Conservation (phyloP, 768 basidiomycete species). For the Flagelloscypha sp. region DNA sequence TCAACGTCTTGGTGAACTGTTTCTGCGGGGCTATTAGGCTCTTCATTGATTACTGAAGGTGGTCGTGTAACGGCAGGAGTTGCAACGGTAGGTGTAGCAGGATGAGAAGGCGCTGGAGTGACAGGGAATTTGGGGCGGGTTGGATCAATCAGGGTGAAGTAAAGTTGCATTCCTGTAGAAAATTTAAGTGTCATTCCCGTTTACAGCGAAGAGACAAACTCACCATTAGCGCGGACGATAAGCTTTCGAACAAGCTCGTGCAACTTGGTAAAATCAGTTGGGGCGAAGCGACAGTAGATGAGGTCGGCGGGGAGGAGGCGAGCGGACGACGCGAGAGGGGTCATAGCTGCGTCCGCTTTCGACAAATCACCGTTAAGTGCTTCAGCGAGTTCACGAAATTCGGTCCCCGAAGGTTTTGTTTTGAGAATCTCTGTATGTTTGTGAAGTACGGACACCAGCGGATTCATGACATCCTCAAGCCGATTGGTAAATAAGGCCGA, state of each 20-base stretch:
- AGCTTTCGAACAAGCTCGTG: conserved; percentile 43
- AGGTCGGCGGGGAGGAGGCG: conserved; percentile 53
- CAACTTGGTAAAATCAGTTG: conserved; percentile 44
- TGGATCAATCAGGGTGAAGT: conserved; percentile 58
- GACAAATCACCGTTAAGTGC: conserved; percentile 25
- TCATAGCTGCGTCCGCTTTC: conserved; percentile 39
- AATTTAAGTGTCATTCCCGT: too few species aligned
- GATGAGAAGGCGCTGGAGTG: conserved; percentile 32
- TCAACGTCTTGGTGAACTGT: too few species aligned
- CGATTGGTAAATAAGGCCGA: conserved; percentile 49
- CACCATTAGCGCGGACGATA: conserved; percentile 50
- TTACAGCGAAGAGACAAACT: too few species aligned
- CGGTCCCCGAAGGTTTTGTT: conserved; percentile 29
- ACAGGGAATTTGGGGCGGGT: conserved; percentile 48
- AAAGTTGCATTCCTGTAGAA: conserved; percentile 53
- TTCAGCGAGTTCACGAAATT: conserved; percentile 25
- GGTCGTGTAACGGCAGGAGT: conserved; percentile 25
- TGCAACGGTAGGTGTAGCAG: conserved; percentile 24
- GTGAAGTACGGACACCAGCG: conserved; percentile 36
- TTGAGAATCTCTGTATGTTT: conserved; percentile 40
- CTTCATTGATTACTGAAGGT: too few species aligned
- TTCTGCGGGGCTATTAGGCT: too few species aligned
- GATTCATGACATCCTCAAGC: conserved; percentile 38
- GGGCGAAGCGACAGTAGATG: conserved; percentile 50
- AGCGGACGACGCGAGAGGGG: conserved; percentile 42